phyloP scores from a whole-genome alignment of 495 filamentous ascomycete genomes.

The Penicillium canescens region DNA sequence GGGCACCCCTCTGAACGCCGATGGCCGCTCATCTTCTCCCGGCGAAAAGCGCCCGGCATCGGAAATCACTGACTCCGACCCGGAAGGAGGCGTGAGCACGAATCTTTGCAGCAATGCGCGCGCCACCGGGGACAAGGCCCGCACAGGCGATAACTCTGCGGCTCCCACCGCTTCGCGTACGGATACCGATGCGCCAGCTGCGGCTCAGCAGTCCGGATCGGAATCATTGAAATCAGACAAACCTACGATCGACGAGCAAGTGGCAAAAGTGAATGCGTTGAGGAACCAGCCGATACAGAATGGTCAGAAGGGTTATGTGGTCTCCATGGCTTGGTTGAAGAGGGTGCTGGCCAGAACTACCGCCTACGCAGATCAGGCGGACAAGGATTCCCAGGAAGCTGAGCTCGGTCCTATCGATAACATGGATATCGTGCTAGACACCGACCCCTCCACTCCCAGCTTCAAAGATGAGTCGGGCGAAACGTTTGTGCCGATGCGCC shows the following conservation, averaged over 20 bases:
- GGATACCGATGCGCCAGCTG: conserved; percentile 25
- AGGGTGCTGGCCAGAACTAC: conserved; percentile 69
- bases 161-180: conserved; percentile 31
- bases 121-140: conserved; percentile 24
- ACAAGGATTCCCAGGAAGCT: conserved; percentile 62
- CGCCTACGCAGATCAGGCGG: conserved; percentile 50
- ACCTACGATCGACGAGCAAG: conserved; percentile 75
- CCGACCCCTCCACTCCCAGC: conserved; percentile 32
- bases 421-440: conserved; percentile 58
- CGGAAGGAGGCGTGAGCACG: conserved; percentile 28
- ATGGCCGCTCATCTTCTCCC: conserved; percentile 50
- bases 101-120: conserved; percentile 5
- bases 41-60: conserved; percentile 54
- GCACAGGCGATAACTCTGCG: conserved; percentile 20
- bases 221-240: conserved; percentile 19
- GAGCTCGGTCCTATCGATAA: conserved; percentile 87
- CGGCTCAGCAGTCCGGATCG: conserved; percentile 18
- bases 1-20: conserved; percentile 22
- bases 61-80: conserved; percentile 42
- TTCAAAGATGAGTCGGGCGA: conserved; percentile 57
- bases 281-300: conserved; percentile 56
- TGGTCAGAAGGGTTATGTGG: conserved; percentile 71
- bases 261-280: conserved; percentile 63
- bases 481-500: conserved; percentile 74
- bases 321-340: conserved; percentile 78